These are phyloP conservation scores for Coniella vitis DNA, from an alignment of 2,329 filamentous ascomycete species.

Conservation along the genomic window DNA sequence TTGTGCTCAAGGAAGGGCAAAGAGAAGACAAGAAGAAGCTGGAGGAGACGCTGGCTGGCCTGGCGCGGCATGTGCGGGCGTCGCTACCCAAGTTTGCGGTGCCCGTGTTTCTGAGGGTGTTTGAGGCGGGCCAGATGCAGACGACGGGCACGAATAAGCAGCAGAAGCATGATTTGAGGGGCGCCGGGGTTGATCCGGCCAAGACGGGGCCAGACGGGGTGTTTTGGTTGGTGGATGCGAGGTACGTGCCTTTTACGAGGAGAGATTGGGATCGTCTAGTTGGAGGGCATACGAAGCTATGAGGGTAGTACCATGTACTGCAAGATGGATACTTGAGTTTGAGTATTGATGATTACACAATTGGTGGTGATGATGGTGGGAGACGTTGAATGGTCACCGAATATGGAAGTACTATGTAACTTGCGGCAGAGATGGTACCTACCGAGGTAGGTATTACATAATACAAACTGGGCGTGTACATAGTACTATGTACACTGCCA, in stretches of 20 bases:
- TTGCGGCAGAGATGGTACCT: too few relatives aligned
- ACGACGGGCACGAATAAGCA: conserved; percentile 85
- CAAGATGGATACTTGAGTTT: not conserved
- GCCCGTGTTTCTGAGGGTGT: conserved; percentile 69
- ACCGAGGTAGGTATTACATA: too few relatives aligned
- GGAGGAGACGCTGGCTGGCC: conserved; percentile 43
- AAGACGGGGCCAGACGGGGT: conserved; percentile 43
- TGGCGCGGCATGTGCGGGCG: conserved; percentile 52
- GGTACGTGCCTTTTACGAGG: conserved; percentile 61
- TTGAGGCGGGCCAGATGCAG: conserved; percentile 49
- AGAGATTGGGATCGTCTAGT: conserved; percentile 64
- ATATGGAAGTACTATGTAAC: too few relatives aligned
- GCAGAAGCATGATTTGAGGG: conserved; percentile 68
- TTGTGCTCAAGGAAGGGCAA: conserved; percentile 38
- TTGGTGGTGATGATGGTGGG: too few relatives aligned
- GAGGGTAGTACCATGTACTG: conserved; percentile 13
- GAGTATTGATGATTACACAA: not conserved
- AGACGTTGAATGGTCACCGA: too few relatives aligned
- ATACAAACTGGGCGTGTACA: too few relatives aligned
- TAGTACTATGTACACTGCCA: too few relatives aligned
- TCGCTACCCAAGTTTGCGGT: conserved; percentile 67
- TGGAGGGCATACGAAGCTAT: conserved; percentile 65
- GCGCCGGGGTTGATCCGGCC: conserved; percentile 64
- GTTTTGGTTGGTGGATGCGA: conserved; percentile 59
- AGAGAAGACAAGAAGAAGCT: conserved; percentile 21